Evolutionary conservation across 805 yeast species (phyloP).

Genomic region (Maudiozyma turicensis): DNA sequence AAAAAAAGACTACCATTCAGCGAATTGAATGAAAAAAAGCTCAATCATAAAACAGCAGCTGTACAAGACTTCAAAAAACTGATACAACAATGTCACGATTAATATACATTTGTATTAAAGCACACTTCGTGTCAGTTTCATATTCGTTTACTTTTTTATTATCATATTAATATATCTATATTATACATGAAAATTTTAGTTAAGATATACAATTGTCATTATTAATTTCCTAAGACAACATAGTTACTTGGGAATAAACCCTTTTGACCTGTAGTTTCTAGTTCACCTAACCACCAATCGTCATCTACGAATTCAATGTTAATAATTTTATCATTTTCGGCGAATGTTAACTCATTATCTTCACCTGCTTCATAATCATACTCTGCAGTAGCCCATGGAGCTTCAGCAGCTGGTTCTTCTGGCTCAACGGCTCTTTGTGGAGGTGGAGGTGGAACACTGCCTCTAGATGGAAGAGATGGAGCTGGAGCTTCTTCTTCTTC

Average conservation of each 20-base stretch:
- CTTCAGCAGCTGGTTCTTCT: constrained; percentile 1
- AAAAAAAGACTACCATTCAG: no score
- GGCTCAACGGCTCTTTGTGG: constrained; percentile 14
- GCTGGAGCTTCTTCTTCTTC: constrained; percentile 11
- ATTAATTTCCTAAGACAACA: constrained; percentile 37
- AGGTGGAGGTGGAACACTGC: constrained; percentile 27
- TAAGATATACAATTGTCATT: background rate
- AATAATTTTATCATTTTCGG: constrained; percentile 70
- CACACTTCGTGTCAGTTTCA: background rate
- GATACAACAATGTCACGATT: no score
- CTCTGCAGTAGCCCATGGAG: constrained; percentile 58
- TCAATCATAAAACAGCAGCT: no score
- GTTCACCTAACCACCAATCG: constrained; percentile 94
- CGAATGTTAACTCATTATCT: constrained; percentile 80
- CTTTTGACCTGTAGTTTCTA: constrained; percentile 52
- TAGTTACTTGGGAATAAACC: constrained; percentile 92
- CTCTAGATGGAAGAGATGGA: constrained; percentile 19
- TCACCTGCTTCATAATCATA: constrained; percentile 90
- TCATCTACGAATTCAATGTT: constrained; percentile 86
- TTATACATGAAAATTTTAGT: background rate
- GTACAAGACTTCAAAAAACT: no score
- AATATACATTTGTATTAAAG: no score
- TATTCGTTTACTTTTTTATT: background rate
- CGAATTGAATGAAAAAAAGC: no score
- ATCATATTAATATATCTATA: no score